A percentile compares a stretch with the other conserved stretches of the same genome.
phyloP scores from a whole-genome alignment of 2,329 filamentous ascomycete genomes.

The Bipolaris victoriae region DNA sequence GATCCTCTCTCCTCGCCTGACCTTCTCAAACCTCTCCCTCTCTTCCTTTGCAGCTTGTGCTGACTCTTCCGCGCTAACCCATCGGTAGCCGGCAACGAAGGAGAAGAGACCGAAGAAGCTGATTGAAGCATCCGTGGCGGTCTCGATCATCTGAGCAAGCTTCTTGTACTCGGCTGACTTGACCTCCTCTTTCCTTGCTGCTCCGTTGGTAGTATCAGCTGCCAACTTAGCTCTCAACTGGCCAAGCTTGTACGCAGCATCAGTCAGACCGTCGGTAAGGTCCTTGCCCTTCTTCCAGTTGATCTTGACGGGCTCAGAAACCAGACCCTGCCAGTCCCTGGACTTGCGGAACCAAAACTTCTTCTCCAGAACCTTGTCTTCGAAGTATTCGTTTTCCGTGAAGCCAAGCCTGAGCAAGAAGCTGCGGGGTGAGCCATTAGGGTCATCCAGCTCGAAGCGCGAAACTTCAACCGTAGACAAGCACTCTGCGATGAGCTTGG shows the following conservation, averaged over 20 bases:
- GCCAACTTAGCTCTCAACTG: constrained; percentile 60
- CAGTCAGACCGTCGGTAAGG: constrained; percentile 78
- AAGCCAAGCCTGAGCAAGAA: constrained; percentile 76
- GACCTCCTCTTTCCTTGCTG: constrained; percentile 61
- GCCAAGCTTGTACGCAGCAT: constrained; percentile 72
- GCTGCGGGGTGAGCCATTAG: constrained; percentile 78
- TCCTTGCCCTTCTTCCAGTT: constrained; percentile 79
- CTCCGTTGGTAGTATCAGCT: constrained; percentile 33
- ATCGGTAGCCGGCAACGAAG: constrained; percentile 68
- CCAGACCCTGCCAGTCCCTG: constrained; percentile 74
- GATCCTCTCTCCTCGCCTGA: constrained; percentile 48
- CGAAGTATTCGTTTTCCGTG: constrained; percentile 79
- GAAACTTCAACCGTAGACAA: constrained; percentile 74
- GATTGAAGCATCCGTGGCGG: constrained; percentile 66
- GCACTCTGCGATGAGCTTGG: constrained; percentile 70
- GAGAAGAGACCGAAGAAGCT: constrained; percentile 94
- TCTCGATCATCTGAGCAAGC: constrained; percentile 60
- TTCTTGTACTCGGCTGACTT: constrained; percentile 61
- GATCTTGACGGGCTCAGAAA: constrained; percentile 88
- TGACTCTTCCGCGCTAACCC: constrained; percentile 75
- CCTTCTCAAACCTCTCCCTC: constrained; percentile 61
- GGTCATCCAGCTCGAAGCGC: constrained; percentile 76
- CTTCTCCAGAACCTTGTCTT: constrained; percentile 81
- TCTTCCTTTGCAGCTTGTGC: constrained; percentile 66
- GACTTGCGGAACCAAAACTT: constrained; percentile 84